phyloP scores from a whole-genome alignment of 192 early-diverging fungal species.

The Coemansia aciculifera region DNA sequence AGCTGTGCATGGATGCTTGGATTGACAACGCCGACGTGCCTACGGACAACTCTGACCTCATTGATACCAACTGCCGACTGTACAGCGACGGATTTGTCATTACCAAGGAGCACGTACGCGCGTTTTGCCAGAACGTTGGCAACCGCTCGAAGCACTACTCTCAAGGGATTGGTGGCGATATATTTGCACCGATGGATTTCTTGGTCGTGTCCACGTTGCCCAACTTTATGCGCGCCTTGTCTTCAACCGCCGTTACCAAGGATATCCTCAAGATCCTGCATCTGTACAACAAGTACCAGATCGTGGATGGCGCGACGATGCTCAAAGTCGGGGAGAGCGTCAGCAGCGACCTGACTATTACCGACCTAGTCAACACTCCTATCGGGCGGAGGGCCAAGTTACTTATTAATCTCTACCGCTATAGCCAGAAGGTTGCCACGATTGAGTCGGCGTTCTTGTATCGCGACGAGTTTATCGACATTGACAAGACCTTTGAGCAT shows the following conservation, averaged over 20 bases:
- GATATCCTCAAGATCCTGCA: conserved; percentile 82
- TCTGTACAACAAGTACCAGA: conserved; percentile 76
- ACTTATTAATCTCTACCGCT: conserved; percentile 61
- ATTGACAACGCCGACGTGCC: conserved; percentile 10
- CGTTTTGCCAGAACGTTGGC: conserved; percentile 68
- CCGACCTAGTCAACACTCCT: conserved; percentile 76
- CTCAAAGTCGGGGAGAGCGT: conserved; percentile 75
- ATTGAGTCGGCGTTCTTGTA: conserved; percentile 79
- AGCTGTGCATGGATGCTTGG: conserved; percentile 11
- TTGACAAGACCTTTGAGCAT: conserved; percentile 72
- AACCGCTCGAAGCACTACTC: conserved; percentile 62
- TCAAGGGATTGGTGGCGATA: conserved; percentile 48
- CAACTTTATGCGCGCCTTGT: conserved; percentile 65
- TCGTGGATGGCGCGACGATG: conserved; percentile 61
- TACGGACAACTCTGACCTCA: neutral
- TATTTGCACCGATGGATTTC: conserved; percentile 84
- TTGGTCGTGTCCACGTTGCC: conserved; percentile 78
- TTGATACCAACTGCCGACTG: neutral
- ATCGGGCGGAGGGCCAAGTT: conserved; percentile 82
- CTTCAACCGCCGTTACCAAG: conserved; percentile 63
- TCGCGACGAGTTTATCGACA: conserved; percentile 72
- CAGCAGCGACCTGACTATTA: conserved; percentile 66
- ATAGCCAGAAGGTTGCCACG: conserved; percentile 64
- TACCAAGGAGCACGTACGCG: conserved; percentile 80
- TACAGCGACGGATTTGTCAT: conserved; percentile 10